Evolutionary conservation across 208 protist species (phyloP), one percentile per base, ranked within the genome.

Genomic region (Tritrichomonas musculus): DNA sequence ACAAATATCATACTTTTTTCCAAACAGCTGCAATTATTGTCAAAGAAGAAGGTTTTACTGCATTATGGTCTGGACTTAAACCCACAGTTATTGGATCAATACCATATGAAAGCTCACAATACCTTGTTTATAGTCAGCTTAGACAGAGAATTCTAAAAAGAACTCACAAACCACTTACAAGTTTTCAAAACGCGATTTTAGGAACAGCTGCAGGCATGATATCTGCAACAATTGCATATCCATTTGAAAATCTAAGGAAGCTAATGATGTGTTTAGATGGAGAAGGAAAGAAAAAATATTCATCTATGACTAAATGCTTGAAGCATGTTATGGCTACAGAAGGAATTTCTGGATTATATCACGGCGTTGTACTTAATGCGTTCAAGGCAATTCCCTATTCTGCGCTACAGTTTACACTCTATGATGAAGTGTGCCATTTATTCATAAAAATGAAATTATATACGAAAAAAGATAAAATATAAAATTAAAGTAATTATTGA

Each of bases 331-430:
- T 27, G 9, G 17, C 9, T 2, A 66, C 36, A 55, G 82, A 92
- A 47, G 82, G 82, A 36, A 33, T 92, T 33, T 5, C 8, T 27
- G 82, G 50, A 64, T 49, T 92, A 27, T 92, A 65, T 41, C 9
- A 41, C 3, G 82, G 82, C 25, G 49, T 92, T 33, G 55, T 4
- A 17, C 0, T 66, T 1, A 92, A 92, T 33, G 33, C 50, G 17
- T 30, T 92, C 17, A 92, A 92, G 33, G 25, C n/a, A 4, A 44
- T 92, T 92, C 82, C 82, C 14, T 69, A 92, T 33, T 69, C 47
- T 4, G 82, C 50, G 36, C 30, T 92, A 25, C 82, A 66, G 33
- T 92, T 41, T 27, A 30, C 41, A 0, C 30, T 82, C 9, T 50
- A 82, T 47, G 73, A 82, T 0, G 73, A 82, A 82, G 41, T 47